A percentile compares a stretch with the other conserved stretches of the same genome.
phyloP scores from a whole-genome alignment of 208 protist species.

The Leishmania tropica region DNA sequence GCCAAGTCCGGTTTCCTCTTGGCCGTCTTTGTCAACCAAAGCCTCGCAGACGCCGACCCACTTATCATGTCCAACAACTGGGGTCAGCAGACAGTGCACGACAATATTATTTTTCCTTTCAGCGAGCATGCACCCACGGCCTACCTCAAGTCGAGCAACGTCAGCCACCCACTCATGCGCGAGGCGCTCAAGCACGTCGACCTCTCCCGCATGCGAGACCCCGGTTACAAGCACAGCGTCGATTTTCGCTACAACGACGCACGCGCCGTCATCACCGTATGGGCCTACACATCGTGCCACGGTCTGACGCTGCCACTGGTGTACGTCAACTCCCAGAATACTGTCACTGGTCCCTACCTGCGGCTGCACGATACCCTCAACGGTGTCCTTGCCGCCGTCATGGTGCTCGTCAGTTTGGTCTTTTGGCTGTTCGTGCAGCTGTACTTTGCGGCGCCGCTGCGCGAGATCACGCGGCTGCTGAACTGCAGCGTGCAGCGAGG shows the following conservation, averaged over 20 bases:
- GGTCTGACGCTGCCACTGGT: conserved; percentile 9
- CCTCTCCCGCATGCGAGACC: conserved; percentile 6
- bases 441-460: conserved; percentile 8
- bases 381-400: neutral
- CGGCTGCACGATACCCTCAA: neutral
- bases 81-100: conserved; percentile 9
- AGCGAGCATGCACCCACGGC: neutral
- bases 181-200: conserved; percentile 33
- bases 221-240: neutral
- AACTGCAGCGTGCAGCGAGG: neutral
- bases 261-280: conserved; percentile 1
- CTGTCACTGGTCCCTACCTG: neutral
- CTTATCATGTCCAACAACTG: conserved; percentile 30
- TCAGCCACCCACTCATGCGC: conserved; percentile 39
- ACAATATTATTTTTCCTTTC: neutral
- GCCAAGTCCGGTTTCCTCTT: neutral
- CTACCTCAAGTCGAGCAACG: conserved; percentile 22
- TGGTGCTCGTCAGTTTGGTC: conserved; percentile 1
- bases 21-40: conserved; percentile 11
- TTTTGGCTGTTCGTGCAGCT: conserved; percentile 13
- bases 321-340: neutral
- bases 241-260: conserved; percentile 4
- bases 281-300: neutral
- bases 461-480: neutral
- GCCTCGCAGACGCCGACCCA: conserved; percentile 5